These are phyloP conservation scores for Corchorus capsularis DNA, from an alignment of 345 rosid genomes.

Conservation along the genomic window DNA sequence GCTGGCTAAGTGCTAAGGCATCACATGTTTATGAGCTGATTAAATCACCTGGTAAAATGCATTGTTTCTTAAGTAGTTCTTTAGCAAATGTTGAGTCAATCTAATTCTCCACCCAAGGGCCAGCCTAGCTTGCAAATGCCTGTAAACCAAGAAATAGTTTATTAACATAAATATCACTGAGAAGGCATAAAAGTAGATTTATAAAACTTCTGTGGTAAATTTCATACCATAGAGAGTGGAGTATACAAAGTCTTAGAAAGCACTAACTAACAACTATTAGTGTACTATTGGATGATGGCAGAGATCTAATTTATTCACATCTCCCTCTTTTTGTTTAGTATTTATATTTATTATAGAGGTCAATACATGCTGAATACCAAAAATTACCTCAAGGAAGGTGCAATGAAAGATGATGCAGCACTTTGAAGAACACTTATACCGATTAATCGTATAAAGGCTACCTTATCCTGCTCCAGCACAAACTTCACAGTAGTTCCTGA, in stretches of 20 bases:
- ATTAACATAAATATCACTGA: not conserved
- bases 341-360: constrained; percentile 7
- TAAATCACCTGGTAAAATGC: constrained; percentile 87
- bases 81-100: constrained; percentile 84
- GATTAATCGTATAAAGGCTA: constrained; percentile 76
- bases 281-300: not conserved
- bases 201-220: not conserved
- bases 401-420: constrained; percentile 90
- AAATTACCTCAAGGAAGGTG: constrained; percentile 85
- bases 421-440: constrained; percentile 93
- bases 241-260: constrained; percentile 5
- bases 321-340: constrained; percentile 10
- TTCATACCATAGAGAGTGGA: not conserved
- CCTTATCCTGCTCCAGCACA: constrained; percentile 96
- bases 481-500: constrained; percentile 93
- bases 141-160: constrained; percentile 31
- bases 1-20: constrained; percentile 5
- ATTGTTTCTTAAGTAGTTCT: constrained; percentile 86
- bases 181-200: constrained; percentile 2
- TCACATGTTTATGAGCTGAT: constrained; percentile 19
- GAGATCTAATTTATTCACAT: not conserved
- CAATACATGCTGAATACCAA: not conserved
- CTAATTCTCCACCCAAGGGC: constrained; percentile 98
- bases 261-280: not conserved
- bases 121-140: constrained; percentile 81